Evolutionary conservation across 495 filamentous ascomycete species (phyloP).

Genomic region (Podospora appendiculata): DNA sequence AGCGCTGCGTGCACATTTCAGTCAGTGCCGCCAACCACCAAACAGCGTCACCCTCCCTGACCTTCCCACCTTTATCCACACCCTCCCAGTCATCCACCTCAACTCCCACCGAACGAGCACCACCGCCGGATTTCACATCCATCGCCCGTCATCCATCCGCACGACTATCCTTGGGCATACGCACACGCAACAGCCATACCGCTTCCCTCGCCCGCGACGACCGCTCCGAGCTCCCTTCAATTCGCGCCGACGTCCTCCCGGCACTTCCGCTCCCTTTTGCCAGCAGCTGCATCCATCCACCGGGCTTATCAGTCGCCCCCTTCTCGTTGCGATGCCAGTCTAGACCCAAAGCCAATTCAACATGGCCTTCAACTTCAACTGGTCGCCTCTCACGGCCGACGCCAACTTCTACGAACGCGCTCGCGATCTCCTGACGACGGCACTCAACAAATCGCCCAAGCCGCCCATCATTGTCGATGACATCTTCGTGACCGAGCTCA

Average conservation of each 20-base stretch:
- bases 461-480: constrained; percentile 99
- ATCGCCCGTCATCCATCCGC: no score
- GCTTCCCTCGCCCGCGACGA: no score
- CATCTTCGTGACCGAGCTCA: constrained; percentile 95
- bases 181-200: no score
- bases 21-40: no score
- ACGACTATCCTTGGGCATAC: no score
- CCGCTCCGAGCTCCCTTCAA: no score
- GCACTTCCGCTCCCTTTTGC: background rate
- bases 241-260: background rate
- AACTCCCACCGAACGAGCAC: no score
- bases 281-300: background rate
- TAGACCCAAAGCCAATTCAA: constrained; percentile 31
- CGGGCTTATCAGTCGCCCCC: constrained; percentile 12
- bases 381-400: constrained; percentile 95
- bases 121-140: no score
- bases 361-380: constrained; percentile 99
- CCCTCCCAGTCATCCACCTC: no score
- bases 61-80: no score
- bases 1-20: no score
- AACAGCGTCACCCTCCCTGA: no score
- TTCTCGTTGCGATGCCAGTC: constrained; percentile 21
- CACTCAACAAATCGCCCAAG: constrained; percentile 96
- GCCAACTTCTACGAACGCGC: constrained; percentile 83
- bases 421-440: constrained; percentile 86